Base-by-base conservation (phyloP, 2,329 filamentous ascomycete species). In the Fusarium sp. region DNA sequence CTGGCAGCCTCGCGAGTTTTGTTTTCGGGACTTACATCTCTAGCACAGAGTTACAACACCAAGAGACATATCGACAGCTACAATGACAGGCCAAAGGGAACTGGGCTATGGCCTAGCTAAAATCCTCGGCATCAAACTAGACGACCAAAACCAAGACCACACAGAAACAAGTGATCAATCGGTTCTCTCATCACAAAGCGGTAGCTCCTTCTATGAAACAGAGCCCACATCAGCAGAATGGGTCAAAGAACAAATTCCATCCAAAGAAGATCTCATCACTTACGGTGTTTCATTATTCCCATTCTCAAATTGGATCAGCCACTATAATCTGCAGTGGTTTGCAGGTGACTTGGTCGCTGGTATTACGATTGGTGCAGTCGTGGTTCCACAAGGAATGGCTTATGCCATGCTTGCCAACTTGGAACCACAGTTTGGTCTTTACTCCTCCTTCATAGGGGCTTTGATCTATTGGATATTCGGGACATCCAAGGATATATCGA, bases 401-500 rank as follows among this genome's bases (percentile, higher is more conserved):
- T 98, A 98, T 81, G 95, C 95, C 30, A 85, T 90, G 66, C 86
- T 98, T 27, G 95, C 95, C 46, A 87, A 91, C 66, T 86, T 98
- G n/a, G 86, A 89, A 1, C 88, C 91, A 8, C 87, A 98, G 77
- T 98, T 91, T 76, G 95, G 95, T 55, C 87, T 98, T 1, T 83
- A 83, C 65, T 96, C 95, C 1, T 98, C 95, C 1, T 98, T 99
- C 78, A 96, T 98, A 87, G 96, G 95, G 53, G 95, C 97, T 18
- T 80, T 97, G 68, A 86, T 97, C 66, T 99, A 99, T 82, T 98
- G 95, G 95, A 92, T 98, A 78, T 98, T 98, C 77, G 96, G 95
- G 34, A 99, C 96, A 0, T 98, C 95, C 16, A 99, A 98, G 79
- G 95, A 99, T 80, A 98, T 99, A 77, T 98, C 95, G 12, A 98